Evolutionary conservation across 2,329 filamentous ascomycete genomes (phyloP).

Genomic region (Onygenales sp.): DNA sequence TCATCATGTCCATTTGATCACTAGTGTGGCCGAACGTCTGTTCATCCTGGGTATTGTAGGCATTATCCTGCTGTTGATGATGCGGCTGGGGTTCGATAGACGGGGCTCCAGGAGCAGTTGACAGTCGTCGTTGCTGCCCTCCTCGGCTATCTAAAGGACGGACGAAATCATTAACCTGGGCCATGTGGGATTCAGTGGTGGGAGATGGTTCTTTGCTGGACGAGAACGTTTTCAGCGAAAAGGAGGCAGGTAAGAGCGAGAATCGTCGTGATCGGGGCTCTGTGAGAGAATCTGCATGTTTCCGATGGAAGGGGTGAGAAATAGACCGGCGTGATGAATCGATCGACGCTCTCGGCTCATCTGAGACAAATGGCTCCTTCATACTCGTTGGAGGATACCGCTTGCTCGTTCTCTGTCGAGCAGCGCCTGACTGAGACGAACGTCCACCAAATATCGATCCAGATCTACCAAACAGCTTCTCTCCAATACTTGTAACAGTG

Average conservation of each 20-base stretch:
- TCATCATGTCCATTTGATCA: conserved; percentile 18
- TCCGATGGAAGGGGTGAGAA: conserved; percentile 59
- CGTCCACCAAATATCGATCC: conserved; percentile 68
- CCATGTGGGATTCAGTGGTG: conserved; percentile 29
- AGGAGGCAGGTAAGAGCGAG: conserved; percentile 57
- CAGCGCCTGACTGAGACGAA: conserved; percentile 21
- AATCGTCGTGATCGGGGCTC: conserved; percentile 57
- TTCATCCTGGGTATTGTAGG: conserved; percentile 20
- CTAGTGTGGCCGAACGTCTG: not conserved
- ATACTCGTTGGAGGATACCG: conserved; percentile 89
- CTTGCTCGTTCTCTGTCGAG: conserved; percentile 43
- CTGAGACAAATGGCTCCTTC: conserved; percentile 47
- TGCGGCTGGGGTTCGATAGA: conserved; percentile 1
- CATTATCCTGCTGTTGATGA: conserved; percentile 8
- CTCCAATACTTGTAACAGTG: conserved; percentile 71
- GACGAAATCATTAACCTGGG: conserved; percentile 25
- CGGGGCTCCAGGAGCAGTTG: conserved; percentile 22
- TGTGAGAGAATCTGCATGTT: conserved; percentile 57
- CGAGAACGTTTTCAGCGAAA: conserved; percentile 56
- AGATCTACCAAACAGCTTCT: conserved; percentile 74
- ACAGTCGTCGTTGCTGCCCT: conserved; percentile 21
- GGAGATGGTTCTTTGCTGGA: conserved; percentile 42
- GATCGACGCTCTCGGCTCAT: conserved; percentile 55
- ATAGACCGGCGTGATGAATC: conserved; percentile 70
- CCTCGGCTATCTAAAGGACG: conserved; percentile 16